Percentiles rank a stretch among this genome's conserved stretches.
Evolutionary conservation across 257 asterid species (phyloP).

Genomic region (Capsicum pubescens): DNA sequence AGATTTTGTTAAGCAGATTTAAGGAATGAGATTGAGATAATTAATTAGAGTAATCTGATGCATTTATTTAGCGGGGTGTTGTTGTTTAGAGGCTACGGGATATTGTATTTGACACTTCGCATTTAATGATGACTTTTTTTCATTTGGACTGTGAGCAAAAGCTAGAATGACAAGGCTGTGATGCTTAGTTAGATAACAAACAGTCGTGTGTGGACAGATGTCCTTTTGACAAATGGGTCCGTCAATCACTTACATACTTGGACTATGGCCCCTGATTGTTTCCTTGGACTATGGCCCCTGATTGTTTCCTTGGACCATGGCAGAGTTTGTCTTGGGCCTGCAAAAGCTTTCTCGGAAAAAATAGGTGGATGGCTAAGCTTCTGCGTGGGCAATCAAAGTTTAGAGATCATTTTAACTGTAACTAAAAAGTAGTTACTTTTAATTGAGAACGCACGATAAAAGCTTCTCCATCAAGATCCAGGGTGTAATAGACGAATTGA

Average conservation of each 20-base stretch:
- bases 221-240: not conserved
- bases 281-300: not conserved
- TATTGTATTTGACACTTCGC: not conserved
- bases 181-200: not conserved
- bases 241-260: not conserved
- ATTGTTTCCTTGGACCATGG: constrained; percentile 16
- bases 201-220: not conserved
- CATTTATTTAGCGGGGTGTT: not conserved
- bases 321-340: constrained; percentile 1
- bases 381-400: not conserved
- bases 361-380: not conserved
- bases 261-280: not conserved
- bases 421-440: constrained; percentile 1
- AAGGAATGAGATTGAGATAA: constrained; percentile 1
- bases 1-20: not conserved
- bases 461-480: not conserved
- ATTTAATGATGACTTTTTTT: constrained; percentile 1
- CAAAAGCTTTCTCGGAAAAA: not conserved
- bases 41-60: not conserved
- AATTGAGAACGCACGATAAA: not conserved
- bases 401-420: constrained; percentile 15
- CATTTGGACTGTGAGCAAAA: not conserved
- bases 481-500: not conserved
- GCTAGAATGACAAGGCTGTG: not conserved
- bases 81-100: not conserved